Base-by-base conservation (phyloP, 208 protist genomes). In the Wallacemonas rigidus region DNA sequence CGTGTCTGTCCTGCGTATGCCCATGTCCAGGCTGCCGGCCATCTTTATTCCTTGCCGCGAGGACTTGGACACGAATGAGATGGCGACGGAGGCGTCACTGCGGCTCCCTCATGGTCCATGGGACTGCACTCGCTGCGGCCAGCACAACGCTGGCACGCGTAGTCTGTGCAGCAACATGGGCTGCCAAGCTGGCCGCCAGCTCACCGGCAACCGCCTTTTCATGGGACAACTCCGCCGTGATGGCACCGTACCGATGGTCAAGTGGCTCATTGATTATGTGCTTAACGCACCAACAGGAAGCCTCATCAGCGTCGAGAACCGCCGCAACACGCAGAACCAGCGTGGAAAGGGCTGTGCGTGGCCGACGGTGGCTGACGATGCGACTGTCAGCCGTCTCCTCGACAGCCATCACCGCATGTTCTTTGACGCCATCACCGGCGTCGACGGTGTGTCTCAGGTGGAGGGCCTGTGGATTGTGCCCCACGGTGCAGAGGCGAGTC, bases 281-380 rank as follows among this genome's bases (percentile, higher is more conserved):
- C 79, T 91, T 14, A 71, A 89, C 67, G 69, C 77, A 1, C 74
- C 79, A 26, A 15, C 53, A 5, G 75, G 76, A 26, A 67, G 84
- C 38, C 69, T 94, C 9, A 41, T 85, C 17, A 81, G 71, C 53
- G 86, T 91, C 26, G 89, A 94, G 67, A 94, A 94, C 61, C 86
- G 87, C 69, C 83, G 81, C 43, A 84, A 94, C 76, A 64, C 73
- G 36, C 40, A 68, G 47, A 90, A 87, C 8, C 69, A 78, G 41
- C 74, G 77, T 40, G 89, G 89, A n/a, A 91, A 91, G 71, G 89
- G 89, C 35, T 94, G 89, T 69, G 86, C 84, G 15, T 94, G 89
- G 89, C 79, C 83, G 55, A 86, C 75, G 1, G 63, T 94, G n/a
- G 35, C 53, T 55, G 77, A 79, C 44, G 68, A 81, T 3, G 71